Percentiles rank a stretch among this genome's conserved stretches.
These are phyloP conservation scores for Cadophora sp. DNA, from an alignment of 2,329 filamentous ascomycete species.

Conservation along the genomic window DNA sequence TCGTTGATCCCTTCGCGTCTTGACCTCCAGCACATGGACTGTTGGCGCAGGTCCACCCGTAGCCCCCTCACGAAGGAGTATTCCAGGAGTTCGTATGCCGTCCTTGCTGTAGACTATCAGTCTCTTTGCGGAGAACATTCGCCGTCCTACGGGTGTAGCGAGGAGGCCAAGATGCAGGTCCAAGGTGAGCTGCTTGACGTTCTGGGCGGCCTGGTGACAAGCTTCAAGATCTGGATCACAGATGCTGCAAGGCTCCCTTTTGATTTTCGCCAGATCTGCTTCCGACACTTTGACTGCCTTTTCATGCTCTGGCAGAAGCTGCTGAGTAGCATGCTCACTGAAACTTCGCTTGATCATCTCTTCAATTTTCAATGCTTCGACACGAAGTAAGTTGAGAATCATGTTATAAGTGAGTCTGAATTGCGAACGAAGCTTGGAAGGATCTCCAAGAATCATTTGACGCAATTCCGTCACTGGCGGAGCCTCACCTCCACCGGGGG, in stretches of 20 bases:
- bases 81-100: constrained; percentile 80
- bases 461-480: constrained; percentile 83
- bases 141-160: constrained; percentile 80
- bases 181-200: constrained; percentile 78
- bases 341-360: constrained; percentile 99
- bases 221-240: constrained; percentile 82
- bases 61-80: constrained; percentile 79
- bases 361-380: constrained; percentile 97
- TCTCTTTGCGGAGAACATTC: constrained; percentile 77
- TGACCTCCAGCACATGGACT: constrained; percentile 81
- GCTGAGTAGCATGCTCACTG: constrained; percentile 96
- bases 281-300: constrained; percentile 93
- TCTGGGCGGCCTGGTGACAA: constrained; percentile 83
- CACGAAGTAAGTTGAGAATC: constrained; percentile 93
- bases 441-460: constrained; percentile 95
- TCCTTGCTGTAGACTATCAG: constrained; percentile 87
- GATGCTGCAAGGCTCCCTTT: constrained; percentile 80
- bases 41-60: constrained; percentile 69
- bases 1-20: constrained; percentile 68
- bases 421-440: constrained; percentile 93
- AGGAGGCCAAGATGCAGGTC: constrained; percentile 81
- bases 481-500: constrained; percentile 80
- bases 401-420: constrained; percentile 99
- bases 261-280: constrained; percentile 88
- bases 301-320: constrained; percentile 91